Percentiles rank a stretch among this genome's conserved stretches.
These are phyloP conservation scores for Saprolegnia parasitica DNA, from an alignment of 352 stramenopile species.

Conservation along the genomic window DNA sequence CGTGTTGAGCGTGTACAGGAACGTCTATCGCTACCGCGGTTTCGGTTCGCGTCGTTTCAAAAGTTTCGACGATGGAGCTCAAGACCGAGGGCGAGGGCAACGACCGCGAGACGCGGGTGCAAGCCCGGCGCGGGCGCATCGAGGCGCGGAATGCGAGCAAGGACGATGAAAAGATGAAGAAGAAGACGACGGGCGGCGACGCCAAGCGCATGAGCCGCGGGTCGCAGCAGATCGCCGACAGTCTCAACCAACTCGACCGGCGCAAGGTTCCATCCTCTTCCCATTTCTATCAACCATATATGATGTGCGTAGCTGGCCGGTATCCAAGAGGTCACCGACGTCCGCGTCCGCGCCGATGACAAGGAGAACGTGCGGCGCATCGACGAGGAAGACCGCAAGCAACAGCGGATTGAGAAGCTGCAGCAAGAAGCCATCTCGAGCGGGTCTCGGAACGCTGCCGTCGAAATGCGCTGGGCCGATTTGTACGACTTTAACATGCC, in stretches of 20 bases:
- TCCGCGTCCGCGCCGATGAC: constrained; percentile 89
- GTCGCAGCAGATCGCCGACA: constrained; percentile 71
- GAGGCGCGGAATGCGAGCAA: constrained; percentile 74
- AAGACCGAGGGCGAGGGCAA: constrained; percentile 28
- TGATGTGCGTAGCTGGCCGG: constrained; percentile 44
- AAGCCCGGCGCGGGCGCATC: constrained; percentile 61
- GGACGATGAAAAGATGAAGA: constrained; percentile 70
- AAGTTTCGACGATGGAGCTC: constrained; percentile 14
- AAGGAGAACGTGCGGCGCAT: constrained; percentile 85
- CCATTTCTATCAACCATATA: background rate
- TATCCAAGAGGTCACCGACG: constrained; percentile 87
- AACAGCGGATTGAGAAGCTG: constrained; percentile 74
- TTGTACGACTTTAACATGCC: constrained; percentile 91
- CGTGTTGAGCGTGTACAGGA: no score
- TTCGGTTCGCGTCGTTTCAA: no score
- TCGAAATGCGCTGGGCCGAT: constrained; percentile 92
- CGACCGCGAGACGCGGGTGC: constrained; percentile 60
- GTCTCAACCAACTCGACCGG: constrained; percentile 67
- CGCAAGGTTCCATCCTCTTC: constrained; percentile 37
- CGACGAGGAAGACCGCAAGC: constrained; percentile 85
- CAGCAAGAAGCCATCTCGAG: constrained; percentile 90
- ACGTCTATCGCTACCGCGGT: no score
- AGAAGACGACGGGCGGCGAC: constrained; percentile 57
- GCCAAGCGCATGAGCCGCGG: constrained; percentile 62
- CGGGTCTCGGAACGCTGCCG: constrained; percentile 87